Conservation (phyloP, 2,329 filamentous ascomycete genomes). For the Epichloe coenophiala region DNA sequence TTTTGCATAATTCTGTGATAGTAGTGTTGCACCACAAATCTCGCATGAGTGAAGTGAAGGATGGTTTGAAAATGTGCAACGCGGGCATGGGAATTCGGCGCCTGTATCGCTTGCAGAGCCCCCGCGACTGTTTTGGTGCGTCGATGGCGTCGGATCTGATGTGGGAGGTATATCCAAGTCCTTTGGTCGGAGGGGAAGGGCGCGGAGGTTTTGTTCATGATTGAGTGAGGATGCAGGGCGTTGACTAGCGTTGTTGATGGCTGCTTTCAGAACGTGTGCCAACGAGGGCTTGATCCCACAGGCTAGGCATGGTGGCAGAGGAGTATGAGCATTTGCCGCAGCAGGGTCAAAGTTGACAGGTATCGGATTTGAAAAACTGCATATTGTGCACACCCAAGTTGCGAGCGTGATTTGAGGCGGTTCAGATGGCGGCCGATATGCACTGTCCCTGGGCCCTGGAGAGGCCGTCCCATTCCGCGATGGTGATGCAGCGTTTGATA, state of each 20-base stretch:
- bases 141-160: neutral
- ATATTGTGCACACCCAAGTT: constrained; percentile 94
- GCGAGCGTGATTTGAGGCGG: constrained; percentile 43
- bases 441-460: constrained; percentile 30
- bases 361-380: constrained; percentile 84
- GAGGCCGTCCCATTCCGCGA: constrained; percentile 33
- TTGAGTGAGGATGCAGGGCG: constrained; percentile 18
- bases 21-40: constrained; percentile 71
- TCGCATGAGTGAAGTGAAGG: constrained; percentile 77
- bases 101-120: constrained; percentile 5
- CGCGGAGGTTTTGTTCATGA: neutral
- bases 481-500: constrained; percentile 31
- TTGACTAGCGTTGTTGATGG: constrained; percentile 61
- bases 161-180: neutral
- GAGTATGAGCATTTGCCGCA: constrained; percentile 65
- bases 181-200: neutral
- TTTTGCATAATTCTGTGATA: constrained; percentile 33
- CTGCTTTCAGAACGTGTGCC: constrained; percentile 71
- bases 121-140: neutral
- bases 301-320: constrained; percentile 73
- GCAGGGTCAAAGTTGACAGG: constrained; percentile 87
- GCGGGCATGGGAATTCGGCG: constrained; percentile 53
- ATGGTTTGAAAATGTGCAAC: constrained; percentile 91
- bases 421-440: constrained; percentile 23
- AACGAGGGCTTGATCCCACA: constrained; percentile 89